Conservation (phyloP, 164 flowering plant genomes). For the Sedum album region DNA sequence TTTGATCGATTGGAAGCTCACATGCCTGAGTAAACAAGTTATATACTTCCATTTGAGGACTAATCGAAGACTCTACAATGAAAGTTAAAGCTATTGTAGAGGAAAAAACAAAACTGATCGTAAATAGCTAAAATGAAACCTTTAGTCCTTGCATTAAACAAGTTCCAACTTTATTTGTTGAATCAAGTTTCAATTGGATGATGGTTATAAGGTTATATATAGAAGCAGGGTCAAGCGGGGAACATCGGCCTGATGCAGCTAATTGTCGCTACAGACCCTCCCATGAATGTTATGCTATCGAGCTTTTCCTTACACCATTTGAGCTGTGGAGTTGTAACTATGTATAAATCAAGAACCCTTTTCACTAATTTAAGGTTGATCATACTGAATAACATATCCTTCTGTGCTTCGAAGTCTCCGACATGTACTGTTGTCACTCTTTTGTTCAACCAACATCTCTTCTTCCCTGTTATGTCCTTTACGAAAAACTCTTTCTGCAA, state of each 20-base stretch:
- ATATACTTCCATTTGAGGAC: too few species aligned
- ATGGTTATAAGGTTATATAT: neutral
- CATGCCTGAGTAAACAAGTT: too few species aligned
- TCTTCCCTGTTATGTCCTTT: conserved; percentile 30
- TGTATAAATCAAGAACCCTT: conserved; percentile 36
- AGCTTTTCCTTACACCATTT: conserved; percentile 52
- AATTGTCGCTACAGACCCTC: conserved; percentile 19
- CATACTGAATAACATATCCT: conserved; percentile 25
- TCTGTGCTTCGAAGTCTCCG: conserved; percentile 19
- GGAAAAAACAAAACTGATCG: too few species aligned
- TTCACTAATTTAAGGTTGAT: conserved; percentile 40
- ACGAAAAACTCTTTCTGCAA: conserved; percentile 33
- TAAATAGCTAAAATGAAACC: too few species aligned
- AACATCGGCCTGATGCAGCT: conserved; percentile 15
- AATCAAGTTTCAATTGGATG: neutral
- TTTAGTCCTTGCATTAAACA: too few species aligned
- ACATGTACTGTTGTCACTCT: conserved; percentile 2
- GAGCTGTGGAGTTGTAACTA: conserved; percentile 36
- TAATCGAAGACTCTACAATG: too few species aligned
- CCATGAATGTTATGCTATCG: conserved; percentile 19
- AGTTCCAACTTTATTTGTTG: neutral
- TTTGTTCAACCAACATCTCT: conserved; percentile 33
- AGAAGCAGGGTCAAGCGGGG: conserved; percentile 15
- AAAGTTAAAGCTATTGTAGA: too few species aligned
- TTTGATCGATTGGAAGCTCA: too few species aligned